Base-by-base conservation (phyloP, 331 rosid species). In the Phaseolus coccineus region DNA sequence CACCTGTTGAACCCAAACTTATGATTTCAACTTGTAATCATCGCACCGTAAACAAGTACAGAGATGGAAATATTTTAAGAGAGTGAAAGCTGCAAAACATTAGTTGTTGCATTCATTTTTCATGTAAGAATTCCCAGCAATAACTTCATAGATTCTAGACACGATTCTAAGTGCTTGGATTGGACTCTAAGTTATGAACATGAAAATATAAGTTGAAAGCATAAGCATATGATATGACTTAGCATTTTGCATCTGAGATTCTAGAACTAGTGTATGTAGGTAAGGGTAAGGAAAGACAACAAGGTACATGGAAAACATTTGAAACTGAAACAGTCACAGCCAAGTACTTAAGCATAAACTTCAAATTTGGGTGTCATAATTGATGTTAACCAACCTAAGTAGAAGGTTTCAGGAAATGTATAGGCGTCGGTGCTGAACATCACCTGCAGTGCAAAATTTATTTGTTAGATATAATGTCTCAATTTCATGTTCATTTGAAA, bases 391-490 rank as follows among this genome's bases (percentile, higher is more conserved):
- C 68, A 39, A 94, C 98, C 97, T 89, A 94, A 87, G 85, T 88
- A 94, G 82, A 85, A 94, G 62, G 91, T 87, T 85, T 94, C 97
- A 48, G 97, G 97, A 80, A 88, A 92, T 4, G 93, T 91, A 72
- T 77, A 86, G 73, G 90, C 98, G 84, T 94, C 98, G 13, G 90
- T 87, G 87, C 98, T 94, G 88, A 94, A 94, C 98, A 94, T 92
- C 82, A 94, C 97, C 97, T 94, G 96, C 87, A 78, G 85, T 88
- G 88, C 84, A 56, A 88, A 87, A 58, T 71, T 75, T 72, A n/a
- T 67, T 68, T 65, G 71, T 57, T 63, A 62, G 63, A 84, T 77
- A 70, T 50, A 52, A 61, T 67, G 44, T 37, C 31, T 42, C 67
- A 25, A 50, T 24, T 51, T 64, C 62, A 63, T 76, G 42, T 15